Evolutionary conservation across 2,329 filamentous ascomycete genomes (phyloP), one percentile per base, ranked within the genome.

Genomic region (Hypoxylon sp.): DNA sequence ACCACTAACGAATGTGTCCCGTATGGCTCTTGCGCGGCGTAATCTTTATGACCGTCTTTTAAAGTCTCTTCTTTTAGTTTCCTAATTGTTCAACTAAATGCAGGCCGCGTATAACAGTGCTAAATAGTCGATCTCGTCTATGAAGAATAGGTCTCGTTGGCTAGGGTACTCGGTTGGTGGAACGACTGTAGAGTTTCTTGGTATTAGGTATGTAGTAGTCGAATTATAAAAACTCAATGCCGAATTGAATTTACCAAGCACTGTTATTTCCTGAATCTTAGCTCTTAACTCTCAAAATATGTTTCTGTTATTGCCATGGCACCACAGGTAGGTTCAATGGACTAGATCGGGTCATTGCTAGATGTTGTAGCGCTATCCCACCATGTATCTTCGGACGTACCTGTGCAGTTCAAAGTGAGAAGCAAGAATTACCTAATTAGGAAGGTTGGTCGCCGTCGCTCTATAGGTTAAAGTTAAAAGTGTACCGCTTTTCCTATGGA

Each of bases 1-100:
- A 75, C 73, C 53, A 73, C 71, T 74, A 74, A 78, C 64, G 73
- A 74, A 76, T 74, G 70, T 61, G 74, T 69, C 68, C 67, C 67
- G 62, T 70, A 48, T 69, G 17, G 14, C n/a, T 44, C 51, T 62
- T 59, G 59, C 19, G 68, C 69, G 58, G 67, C 69, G 59, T 67
- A 70, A 59, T 14, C 44, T 37, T 59, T 47, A 53, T 57, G 19
- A 11, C 17, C 60, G 54, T 60, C 37, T 70, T 70, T 57, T 37
- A 54, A 67, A 48, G 39, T 46, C 22, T 46, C 51, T 63, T 59
- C 51, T 39, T 59, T 29, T 6, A 55, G 17, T 37, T 39, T 52
- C 62, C 61, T 57, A 51, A 48, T 59, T 46, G 59, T 55, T 37
- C 53, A 58, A 61, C 63, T 66, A 61, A 51, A 55, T 52, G 54